phyloP scores from a whole-genome alignment of 2,329 filamentous ascomycete genomes.

The Fusarium buxicola region DNA sequence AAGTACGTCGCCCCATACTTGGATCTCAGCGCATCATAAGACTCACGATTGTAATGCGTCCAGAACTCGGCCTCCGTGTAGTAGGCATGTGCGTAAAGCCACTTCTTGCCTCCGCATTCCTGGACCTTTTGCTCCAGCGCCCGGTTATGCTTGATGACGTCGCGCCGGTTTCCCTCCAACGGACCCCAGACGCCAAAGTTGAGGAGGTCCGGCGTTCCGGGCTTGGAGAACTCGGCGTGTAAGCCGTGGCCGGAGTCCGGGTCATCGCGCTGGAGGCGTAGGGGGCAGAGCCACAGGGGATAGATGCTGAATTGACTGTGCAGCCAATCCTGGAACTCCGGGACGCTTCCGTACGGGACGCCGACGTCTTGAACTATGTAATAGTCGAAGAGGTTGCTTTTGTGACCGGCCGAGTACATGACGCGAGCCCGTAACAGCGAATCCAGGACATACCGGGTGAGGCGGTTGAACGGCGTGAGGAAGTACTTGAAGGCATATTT shows the following conservation, averaged over 20 bases:
- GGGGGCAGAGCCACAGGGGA: slow-evolving; percentile 68
- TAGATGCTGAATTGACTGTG: slow-evolving; percentile 60
- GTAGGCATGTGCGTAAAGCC: slow-evolving; percentile 76
- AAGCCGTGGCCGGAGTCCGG: slow-evolving; percentile 59
- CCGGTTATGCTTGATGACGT: slow-evolving; percentile 67
- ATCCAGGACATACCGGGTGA: slow-evolving; percentile 71
- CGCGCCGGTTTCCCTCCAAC: slow-evolving; percentile 54
- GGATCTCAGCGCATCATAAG: slow-evolving; percentile 68
- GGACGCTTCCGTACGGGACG: slow-evolving; percentile 57
- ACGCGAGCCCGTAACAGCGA: slow-evolving; percentile 71
- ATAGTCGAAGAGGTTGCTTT: slow-evolving; percentile 67
- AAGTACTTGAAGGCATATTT: slow-evolving; percentile 73
- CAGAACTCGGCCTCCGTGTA: slow-evolving; percentile 77
- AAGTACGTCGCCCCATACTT: slow-evolving; percentile 70
- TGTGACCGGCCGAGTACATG: slow-evolving; percentile 74
- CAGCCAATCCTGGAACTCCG: slow-evolving; percentile 62
- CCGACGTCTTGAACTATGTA: slow-evolving; percentile 75
- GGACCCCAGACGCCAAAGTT: slow-evolving; percentile 75
- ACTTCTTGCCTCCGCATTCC: slow-evolving; percentile 73
- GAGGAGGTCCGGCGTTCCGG: slow-evolving; percentile 58
- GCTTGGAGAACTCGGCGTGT: slow-evolving; percentile 58
- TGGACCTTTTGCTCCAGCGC: slow-evolving; percentile 69
- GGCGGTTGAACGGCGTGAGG: slow-evolving; percentile 71
- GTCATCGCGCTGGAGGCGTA: slow-evolving; percentile 57
- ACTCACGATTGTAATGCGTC: slow-evolving; percentile 68